phyloP scores from a whole-genome alignment of 2,329 filamentous ascomycete species.

The Rhexocercosporidium sp. region DNA sequence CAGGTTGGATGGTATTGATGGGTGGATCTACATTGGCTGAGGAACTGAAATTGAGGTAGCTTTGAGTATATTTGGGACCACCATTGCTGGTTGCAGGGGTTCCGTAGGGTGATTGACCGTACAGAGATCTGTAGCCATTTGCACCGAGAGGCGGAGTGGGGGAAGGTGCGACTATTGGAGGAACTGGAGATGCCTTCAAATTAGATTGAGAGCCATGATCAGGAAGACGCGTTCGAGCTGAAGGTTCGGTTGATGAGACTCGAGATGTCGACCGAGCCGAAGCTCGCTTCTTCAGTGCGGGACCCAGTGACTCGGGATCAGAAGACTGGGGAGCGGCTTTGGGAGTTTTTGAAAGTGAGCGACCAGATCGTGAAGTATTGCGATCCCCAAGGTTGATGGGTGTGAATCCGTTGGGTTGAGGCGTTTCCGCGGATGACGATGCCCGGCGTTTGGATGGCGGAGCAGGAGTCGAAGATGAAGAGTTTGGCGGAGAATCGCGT shows the following conservation, averaged over 20 bases:
- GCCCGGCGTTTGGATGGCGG: slow-evolving; percentile 7
- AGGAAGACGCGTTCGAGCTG: slow-evolving; percentile 5
- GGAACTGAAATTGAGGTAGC: slow-evolving; percentile 1
- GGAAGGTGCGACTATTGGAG: neutral
- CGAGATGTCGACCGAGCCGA: slow-evolving; percentile 11
- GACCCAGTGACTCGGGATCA: slow-evolving; percentile 5
- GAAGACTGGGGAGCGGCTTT: neutral
- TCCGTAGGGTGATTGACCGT: slow-evolving; percentile 6
- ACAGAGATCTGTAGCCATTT: slow-evolving; percentile 5
- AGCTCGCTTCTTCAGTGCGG: slow-evolving; percentile 11
- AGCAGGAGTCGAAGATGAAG: slow-evolving; percentile 7
- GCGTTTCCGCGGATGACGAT: neutral
- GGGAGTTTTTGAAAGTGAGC: slow-evolving; percentile 2
- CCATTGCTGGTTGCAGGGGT: neutral
- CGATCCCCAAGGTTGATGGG: neutral
- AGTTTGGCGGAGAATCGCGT: neutral
- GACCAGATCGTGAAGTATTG: slow-evolving; percentile 5
- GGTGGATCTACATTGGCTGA: neutral
- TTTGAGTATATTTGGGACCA: neutral
- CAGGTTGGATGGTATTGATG: slow-evolving; percentile 8
- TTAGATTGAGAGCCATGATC: slow-evolving; percentile 1
- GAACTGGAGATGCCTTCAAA: neutral
- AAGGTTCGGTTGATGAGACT: neutral
- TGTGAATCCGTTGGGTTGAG: neutral
- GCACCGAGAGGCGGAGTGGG: neutral